Evolutionary conservation across 2,329 filamentous ascomycete species (phyloP).

Genomic region (Phoma sp.): DNA sequence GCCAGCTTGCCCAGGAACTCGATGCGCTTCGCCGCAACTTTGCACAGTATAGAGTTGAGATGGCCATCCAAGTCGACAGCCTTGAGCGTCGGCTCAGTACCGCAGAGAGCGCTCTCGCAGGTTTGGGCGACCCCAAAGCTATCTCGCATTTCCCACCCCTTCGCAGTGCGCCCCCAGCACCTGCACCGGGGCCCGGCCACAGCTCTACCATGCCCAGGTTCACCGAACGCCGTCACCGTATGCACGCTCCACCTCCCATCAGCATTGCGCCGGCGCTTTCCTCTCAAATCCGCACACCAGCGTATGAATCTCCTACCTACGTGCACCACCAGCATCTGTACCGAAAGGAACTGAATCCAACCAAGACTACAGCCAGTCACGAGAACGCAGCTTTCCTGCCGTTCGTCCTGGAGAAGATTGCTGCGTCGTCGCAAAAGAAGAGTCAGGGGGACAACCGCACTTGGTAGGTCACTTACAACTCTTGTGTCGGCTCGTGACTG

Average conservation of each 20-base stretch:
- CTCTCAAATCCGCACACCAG: neutral
- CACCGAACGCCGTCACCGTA: neutral
- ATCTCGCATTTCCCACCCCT: neutral
- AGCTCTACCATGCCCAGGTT: neutral
- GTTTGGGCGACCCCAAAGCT: neutral
- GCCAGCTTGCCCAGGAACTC: neutral
- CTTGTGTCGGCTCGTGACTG: neutral
- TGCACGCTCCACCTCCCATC: neutral
- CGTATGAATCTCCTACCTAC: neutral
- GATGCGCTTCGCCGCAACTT: neutral
- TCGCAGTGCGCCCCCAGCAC: neutral
- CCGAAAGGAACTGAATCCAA: neutral
- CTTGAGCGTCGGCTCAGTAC: neutral
- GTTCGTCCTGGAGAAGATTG: neutral
- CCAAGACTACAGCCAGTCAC: neutral
- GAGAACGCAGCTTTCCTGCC: constrained; percentile 1
- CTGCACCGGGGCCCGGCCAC: neutral
- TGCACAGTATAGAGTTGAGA: neutral
- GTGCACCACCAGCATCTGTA: neutral
- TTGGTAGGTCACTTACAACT: neutral
- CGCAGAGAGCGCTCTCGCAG: neutral
- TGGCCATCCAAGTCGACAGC: neutral
- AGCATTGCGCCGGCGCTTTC: neutral
- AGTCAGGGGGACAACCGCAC: neutral
- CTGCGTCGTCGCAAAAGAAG: neutral